Conservation (phyloP, 768 basidiomycete genomes). For the Suillus spraguei region DNA sequence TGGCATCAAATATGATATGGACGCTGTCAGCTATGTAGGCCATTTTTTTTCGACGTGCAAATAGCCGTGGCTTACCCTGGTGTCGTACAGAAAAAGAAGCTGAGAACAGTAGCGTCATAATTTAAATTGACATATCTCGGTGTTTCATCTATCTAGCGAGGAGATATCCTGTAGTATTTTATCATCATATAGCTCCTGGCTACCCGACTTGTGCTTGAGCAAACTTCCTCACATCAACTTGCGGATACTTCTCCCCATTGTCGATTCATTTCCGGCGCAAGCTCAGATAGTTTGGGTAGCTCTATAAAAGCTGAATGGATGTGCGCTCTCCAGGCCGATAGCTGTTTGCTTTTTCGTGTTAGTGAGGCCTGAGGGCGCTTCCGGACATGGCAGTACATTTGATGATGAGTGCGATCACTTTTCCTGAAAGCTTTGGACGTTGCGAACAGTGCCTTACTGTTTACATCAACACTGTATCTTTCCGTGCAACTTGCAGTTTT, state of each 20-base stretch:
- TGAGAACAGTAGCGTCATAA: slow-evolving; percentile 26
- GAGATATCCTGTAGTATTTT: not conserved
- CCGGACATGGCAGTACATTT: not conserved
- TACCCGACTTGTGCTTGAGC: slow-evolving; percentile 5
- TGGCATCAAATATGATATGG: slow-evolving; percentile 89
- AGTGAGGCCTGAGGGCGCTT: not conserved
- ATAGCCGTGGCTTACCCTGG: not conserved
- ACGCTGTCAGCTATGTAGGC: slow-evolving; percentile 82
- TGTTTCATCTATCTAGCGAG: not conserved
- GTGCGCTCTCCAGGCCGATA: not conserved
- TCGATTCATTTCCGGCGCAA: slow-evolving; percentile 28
- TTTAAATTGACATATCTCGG: not conserved
- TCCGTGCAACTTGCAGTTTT: not conserved
- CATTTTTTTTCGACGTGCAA: not conserved
- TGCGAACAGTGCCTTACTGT: not conserved
- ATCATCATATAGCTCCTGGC: not conserved
- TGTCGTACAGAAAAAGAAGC: slow-evolving; percentile 38
- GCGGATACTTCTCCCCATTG: slow-evolving; percentile 36
- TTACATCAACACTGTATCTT: not conserved
- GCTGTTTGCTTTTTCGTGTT: no score
- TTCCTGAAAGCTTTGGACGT: not conserved
- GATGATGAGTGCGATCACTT: not conserved
- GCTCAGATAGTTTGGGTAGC: slow-evolving; percentile 33
- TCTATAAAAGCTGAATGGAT: slow-evolving; percentile 15
- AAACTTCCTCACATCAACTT: slow-evolving; percentile 14